Percentiles rank a stretch among this genome's conserved stretches.
These are phyloP conservation scores for Pseudocercospora ulei DNA, from an alignment of 2,329 filamentous ascomycete genomes.

Conservation along the genomic window DNA sequence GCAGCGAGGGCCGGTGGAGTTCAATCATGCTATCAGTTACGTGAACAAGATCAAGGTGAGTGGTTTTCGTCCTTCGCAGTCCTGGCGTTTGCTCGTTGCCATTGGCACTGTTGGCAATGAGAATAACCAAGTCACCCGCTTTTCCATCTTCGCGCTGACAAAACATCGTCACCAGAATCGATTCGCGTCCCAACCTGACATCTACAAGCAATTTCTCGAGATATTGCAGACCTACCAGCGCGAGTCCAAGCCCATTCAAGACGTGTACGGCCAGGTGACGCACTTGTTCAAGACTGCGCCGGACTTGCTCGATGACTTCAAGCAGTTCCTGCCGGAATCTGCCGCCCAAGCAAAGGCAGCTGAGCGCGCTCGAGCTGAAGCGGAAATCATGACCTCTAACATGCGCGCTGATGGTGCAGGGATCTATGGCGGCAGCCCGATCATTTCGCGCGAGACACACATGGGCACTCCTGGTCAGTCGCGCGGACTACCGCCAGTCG, in stretches of 20 bases:
- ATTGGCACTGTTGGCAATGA: constrained; percentile 5
- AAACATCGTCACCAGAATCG: constrained; percentile 57
- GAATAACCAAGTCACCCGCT: not conserved
- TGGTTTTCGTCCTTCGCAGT: constrained; percentile 4
- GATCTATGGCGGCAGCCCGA: constrained; percentile 34
- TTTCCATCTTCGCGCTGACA: constrained; percentile 6
- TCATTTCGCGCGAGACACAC: constrained; percentile 33
- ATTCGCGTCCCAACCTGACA: constrained; percentile 91
- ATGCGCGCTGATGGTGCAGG: constrained; percentile 43
- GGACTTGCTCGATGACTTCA: constrained; percentile 94
- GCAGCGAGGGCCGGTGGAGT: constrained; percentile 78
- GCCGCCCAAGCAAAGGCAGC: constrained; percentile 56
- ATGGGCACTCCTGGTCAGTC: constrained; percentile 33
- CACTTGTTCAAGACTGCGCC: constrained; percentile 85
- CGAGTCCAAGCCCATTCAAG: constrained; percentile 95
- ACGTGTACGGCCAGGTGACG: constrained; percentile 95
- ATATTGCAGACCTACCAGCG: constrained; percentile 97
- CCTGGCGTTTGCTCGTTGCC: constrained; percentile 6
- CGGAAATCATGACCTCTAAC: constrained; percentile 62
- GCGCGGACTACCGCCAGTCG: constrained; percentile 67
- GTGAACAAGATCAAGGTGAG: constrained; percentile 98
- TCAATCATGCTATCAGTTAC: constrained; percentile 98
- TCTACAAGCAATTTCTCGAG: constrained; percentile 98
- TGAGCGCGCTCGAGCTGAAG: constrained; percentile 49
- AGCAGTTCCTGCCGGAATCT: constrained; percentile 93